Base-by-base conservation (phyloP, 148 eudicot species). In the Nepenthes gracilis region DNA sequence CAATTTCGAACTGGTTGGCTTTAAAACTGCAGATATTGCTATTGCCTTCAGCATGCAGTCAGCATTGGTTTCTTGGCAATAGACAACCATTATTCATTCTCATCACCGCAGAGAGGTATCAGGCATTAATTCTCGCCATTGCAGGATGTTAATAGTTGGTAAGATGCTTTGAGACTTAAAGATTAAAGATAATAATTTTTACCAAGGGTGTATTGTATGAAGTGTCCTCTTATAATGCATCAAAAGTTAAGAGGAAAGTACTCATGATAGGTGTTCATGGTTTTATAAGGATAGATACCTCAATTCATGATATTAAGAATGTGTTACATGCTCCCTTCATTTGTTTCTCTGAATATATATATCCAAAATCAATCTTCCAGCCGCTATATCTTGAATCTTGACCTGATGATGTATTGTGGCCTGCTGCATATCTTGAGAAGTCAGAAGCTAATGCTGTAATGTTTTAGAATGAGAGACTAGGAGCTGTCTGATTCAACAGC, bases 1-100 rank as follows among this genome's bases (percentile, higher is more conserved):
- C 95, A 67, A 79, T 80, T 86, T 84, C 92, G 90, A 84, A 80
- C 83, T 89, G 90, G 95, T 86, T 88, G 99, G 85, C 87, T 94
- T 84, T 75, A 84, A 89, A 89, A 94, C 78, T 94, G 99, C 99
- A 94, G 95, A 94, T 94, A 60, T 81, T 87, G 85, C 80, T 75
- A 76, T 71, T 88, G 81, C 78, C 82, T 78, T 83, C 78, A 82
- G 70, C 84, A 72, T 70, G 83, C 80, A 81, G 87, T 86, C 89
- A 85, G 84, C 98, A 79, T 73, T 88, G 82, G 80, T 78, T 79
- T 23, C 23, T 23, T 77, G 99, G 92, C 94, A 80, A 80, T 84
- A 83, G 85, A 76, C 96, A 78, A 72, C 82, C 86, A 77, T 75
- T 72, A 75, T 82, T 81, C 91, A 77, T 75, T 75, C 79, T 79